Conservation (phyloP, 768 basidiomycete species). For the Leucocoprinus leucothites region DNA sequence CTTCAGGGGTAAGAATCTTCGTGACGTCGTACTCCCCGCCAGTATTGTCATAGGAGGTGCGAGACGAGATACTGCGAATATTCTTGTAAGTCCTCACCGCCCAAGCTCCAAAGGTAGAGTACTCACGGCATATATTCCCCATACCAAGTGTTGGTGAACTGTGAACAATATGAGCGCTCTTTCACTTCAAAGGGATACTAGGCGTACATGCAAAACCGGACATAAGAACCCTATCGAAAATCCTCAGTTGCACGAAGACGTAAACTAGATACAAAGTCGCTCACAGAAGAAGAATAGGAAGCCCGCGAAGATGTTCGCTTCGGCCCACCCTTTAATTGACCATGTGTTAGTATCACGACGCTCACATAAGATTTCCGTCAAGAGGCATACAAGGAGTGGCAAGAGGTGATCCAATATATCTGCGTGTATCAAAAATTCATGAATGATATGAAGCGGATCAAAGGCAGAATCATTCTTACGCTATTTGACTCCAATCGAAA, state of each 20-base stretch:
- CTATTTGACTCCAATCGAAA: slow-evolving; percentile 60
- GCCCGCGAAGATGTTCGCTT: slow-evolving; percentile 59
- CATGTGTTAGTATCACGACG: background rate
- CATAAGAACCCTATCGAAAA: slow-evolving; percentile 44
- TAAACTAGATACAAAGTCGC: slow-evolving; percentile 8
- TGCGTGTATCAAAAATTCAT: slow-evolving; percentile 7
- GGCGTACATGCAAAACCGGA: slow-evolving; percentile 50
- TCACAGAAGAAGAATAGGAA: slow-evolving; percentile 65
- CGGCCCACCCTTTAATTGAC: slow-evolving; percentile 54
- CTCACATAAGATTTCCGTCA: background rate
- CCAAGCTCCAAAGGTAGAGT: background rate
- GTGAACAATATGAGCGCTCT: background rate
- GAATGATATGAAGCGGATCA: background rate
- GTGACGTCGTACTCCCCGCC: slow-evolving; percentile 53
- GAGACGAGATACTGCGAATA: slow-evolving; percentile 47
- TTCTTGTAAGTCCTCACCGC: background rate
- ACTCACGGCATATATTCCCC: slow-evolving; percentile 51
- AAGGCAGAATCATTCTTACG: slow-evolving; percentile 30
- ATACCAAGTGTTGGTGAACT: slow-evolving; percentile 64
- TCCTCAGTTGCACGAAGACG: background rate
- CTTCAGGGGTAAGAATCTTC: slow-evolving; percentile 47
- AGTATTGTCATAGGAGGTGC: slow-evolving; percentile 59
- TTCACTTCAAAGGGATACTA: background rate
- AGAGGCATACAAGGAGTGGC: slow-evolving; percentile 35
- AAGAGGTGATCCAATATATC: slow-evolving; percentile 51